Base-by-base conservation (phyloP, 2,329 filamentous ascomycete genomes). In the Aspergillus sp. region DNA sequence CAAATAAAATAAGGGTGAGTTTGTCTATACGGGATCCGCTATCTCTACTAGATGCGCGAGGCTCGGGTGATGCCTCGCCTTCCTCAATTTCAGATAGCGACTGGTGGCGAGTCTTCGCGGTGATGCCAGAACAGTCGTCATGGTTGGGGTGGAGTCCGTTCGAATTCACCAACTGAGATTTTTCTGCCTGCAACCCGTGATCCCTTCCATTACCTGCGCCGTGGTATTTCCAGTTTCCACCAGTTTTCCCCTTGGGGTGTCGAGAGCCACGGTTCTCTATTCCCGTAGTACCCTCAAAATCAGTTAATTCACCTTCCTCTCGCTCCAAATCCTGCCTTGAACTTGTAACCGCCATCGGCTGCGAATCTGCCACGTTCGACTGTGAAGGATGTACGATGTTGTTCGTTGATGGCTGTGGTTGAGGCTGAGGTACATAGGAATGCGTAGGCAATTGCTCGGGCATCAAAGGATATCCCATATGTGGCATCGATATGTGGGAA, bases 231-330 rank as follows among this genome's bases (percentile, higher is more conserved):
- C 22, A 53, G 34, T 30, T 33, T 24, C 37, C 34, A 12, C 15
- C 17, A n/a, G 5, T 8, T 13, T 47, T 39, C 19, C 33, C 15
- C 40, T 45, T 39, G 51, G 22, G n/a, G 24, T n/a, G 57, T 13
- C 45, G 20, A 24, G 47, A 40, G 50, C 46, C 11, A 44, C 27
- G 27, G 5, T 44, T 8, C 11, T 39, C 40, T 8, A 20, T 44
- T 17, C 46, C 20, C 7, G 22, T 30, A 13, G 41, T 44, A 9
- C 82, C 80, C 64, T 88, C 86, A 17, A 81, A 83, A 65, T 93
- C 90, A 61, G 86, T 89, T 30, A 95, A 72, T 71, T 96, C 91
- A 15, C 89, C 90, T 66, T 96, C 90, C 67, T 95, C 90, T 56
- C 77, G 77, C 56, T 83, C 80, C 54, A 72, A 72, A 46, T 79